Evolutionary conservation across 257 asterid species (phyloP), one percentile per base, ranked within the genome.

Genomic region (Scutellaria minor): DNA sequence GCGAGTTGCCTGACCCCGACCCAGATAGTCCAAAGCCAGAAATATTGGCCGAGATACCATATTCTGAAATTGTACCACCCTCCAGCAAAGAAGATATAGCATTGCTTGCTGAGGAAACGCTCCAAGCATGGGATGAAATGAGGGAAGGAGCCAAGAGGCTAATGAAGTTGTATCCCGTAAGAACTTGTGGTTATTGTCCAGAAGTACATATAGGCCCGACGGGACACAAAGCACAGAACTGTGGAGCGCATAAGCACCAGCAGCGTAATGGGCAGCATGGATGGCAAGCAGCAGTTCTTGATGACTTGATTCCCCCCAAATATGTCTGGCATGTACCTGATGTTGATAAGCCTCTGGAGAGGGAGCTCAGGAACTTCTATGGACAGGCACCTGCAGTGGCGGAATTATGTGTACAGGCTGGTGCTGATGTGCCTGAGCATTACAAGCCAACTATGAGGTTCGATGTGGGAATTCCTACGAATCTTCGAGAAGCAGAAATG

Each of bases 241-340:
- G 99, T 76, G 98, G 99, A 42, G 97, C 98, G 42, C 92, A 84
- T 73, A 94, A 94, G 86, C 99, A 95, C 75, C 99, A 95, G 82
- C 99, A 95, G 83, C 89, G 98, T 20, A 91, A 95, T 5, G 99
- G 99, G 73, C 96, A 91, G 58, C 98, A 95, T n/a, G 97, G 98
- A 20, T 95, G 99, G 97, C 98, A 95, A 82, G 70, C 96, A 1
- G 89, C 99, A 5, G 68, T 89, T 54, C 86, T 90, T 54, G 92
- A 94, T 45, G 93, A 90, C 81, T 81, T 94, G 77, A 87, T 94
- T 57, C 98, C 98, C 9, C 97, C 97, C 5, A 83, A 90, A 75
- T 91, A 86, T 3, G 99, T 92, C 14, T 92, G 99, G 99, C 99
- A 94, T 56, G 93, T 87, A 22, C 95, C 97, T 5, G 84, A 87